A percentile compares a stretch with the other conserved stretches of the same genome.
These are phyloP conservation scores for Lathyrus aphaca DNA, from an alignment of 306 rosid genomes.

Conservation along the genomic window DNA sequence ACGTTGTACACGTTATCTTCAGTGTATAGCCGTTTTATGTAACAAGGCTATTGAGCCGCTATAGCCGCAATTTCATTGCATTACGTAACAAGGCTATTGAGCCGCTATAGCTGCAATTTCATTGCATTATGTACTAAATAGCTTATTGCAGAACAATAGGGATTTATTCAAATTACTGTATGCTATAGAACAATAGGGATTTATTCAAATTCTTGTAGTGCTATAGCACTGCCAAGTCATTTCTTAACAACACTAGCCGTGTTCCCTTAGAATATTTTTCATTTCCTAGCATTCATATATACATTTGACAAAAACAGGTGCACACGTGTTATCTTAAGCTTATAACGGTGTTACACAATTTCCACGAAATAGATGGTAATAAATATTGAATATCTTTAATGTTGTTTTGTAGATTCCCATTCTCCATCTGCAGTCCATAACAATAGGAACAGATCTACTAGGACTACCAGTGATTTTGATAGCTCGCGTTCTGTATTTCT, in stretches of 20 bases:
- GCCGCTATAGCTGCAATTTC: background rate
- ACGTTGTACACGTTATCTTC: no score
- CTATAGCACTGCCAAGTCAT: background rate
- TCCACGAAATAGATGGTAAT: background rate
- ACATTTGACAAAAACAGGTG: background rate
- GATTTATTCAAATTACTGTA: background rate
- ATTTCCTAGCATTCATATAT: background rate
- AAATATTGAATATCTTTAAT: conserved; percentile 26
- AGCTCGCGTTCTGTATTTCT: conserved; percentile 67
- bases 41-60: background rate
- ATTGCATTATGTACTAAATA: background rate
- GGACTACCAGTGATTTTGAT: conserved; percentile 67
- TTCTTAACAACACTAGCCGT: background rate
- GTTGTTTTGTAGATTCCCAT: conserved; percentile 61
- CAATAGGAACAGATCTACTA: conserved; percentile 66
- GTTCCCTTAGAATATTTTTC: background rate
- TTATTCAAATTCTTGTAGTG: background rate
- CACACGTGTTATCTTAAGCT: conserved; percentile 14
- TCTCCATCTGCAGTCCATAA: conserved; percentile 54
- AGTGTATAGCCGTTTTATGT: no score
- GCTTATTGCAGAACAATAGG: background rate
- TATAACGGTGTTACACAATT: background rate
- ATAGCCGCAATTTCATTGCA: background rate
- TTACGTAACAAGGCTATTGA: background rate
- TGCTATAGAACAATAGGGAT: background rate